Conservation (phyloP, 352 stramenopile genomes). For the Pythium apleroticum region DNA sequence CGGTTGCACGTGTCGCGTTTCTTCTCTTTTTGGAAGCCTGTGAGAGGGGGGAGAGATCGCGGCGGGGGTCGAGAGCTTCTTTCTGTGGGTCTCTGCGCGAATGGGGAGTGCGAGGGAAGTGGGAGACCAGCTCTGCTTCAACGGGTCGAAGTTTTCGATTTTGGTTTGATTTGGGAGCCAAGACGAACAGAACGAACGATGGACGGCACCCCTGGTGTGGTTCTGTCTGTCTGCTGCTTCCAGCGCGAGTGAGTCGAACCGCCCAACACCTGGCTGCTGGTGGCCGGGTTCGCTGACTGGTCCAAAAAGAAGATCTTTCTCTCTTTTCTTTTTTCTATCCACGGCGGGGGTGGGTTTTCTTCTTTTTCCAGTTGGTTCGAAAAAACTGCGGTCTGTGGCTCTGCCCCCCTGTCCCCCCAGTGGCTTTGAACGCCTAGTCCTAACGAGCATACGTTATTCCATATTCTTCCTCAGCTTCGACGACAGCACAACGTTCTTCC, state of each 20-base stretch:
- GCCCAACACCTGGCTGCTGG: constrained; percentile 6
- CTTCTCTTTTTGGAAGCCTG: constrained; percentile 17
- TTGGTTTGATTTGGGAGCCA: background rate
- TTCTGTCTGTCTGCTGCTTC: constrained; percentile 13
- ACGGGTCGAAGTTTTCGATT: constrained; percentile 1
- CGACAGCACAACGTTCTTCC: constrained; percentile 5
- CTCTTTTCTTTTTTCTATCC: constrained; percentile 19
- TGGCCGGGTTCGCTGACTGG: constrained; percentile 11
- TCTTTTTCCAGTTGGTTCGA: constrained; percentile 21
- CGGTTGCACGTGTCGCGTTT: constrained; percentile 14
- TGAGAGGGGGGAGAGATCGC: background rate
- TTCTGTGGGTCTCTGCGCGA: background rate
- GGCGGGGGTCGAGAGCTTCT: background rate
- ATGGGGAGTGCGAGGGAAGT: background rate
- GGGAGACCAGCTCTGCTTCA: constrained; percentile 1
- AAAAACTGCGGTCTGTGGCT: constrained; percentile 9
- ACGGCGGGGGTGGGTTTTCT: constrained; percentile 11
- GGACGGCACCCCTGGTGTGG: background rate
- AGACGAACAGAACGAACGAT: background rate
- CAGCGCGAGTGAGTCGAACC: constrained; percentile 7
- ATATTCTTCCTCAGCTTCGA: background rate
- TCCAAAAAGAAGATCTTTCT: constrained; percentile 26
- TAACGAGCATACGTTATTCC: background rate
- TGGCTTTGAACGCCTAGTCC: background rate
- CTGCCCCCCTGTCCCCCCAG: background rate